Base-by-base conservation (phyloP, 139 green algal genomes). In the Micromonas pusilla region DNA sequence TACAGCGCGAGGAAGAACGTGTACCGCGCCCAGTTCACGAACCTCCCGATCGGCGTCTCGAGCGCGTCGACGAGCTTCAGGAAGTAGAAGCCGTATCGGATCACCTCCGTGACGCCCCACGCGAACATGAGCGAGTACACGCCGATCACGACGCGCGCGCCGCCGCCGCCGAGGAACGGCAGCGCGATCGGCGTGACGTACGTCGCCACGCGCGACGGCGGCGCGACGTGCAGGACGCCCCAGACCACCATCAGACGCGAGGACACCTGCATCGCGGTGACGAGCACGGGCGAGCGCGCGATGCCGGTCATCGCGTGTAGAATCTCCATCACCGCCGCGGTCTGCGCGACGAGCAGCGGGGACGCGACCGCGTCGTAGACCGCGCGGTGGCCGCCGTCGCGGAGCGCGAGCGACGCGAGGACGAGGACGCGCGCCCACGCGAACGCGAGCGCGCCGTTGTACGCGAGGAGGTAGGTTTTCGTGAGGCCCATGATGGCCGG, bases 31-130 rank as follows among this genome's bases (percentile, higher is more conserved):
- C 93, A 97, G 16, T 90, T 84, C 20, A 93, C 79, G 1, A 87
- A 31, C 63, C 20, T 65, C n/a, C n/a, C n/a, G n/a, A n/a, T n/a
- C 60, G 67, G 0, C 9, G 5, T 53, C 73, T 37, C 73, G 67
- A 52, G 13, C 23, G 72, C 45, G 31, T 79, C 73, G 2, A 79
- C 0, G 32, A 90, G 86, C 87, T 97, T 97, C 70, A 91, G 72
- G 0, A 90, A 91, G 80, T 92, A 98, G 79, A 96, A 97, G 52
- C 80, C 80, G 82, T 98, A 98, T 32, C 93, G 86, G 68, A 97
- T 90, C 38, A 98, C 78, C 76, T 98, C 93, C 45, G 81, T 95
- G 53, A 91, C n/a, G 38, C 84, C 83, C 93, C 93, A 98, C 4
- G 91, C 92, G 4, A 90, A 77, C 73, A 97, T 79, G 57, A 97